Evolutionary conservation across 768 basidiomycete species (phyloP), one percentile per base, ranked within the genome.

Genomic region (Strobilomyces echinocephalus): DNA sequence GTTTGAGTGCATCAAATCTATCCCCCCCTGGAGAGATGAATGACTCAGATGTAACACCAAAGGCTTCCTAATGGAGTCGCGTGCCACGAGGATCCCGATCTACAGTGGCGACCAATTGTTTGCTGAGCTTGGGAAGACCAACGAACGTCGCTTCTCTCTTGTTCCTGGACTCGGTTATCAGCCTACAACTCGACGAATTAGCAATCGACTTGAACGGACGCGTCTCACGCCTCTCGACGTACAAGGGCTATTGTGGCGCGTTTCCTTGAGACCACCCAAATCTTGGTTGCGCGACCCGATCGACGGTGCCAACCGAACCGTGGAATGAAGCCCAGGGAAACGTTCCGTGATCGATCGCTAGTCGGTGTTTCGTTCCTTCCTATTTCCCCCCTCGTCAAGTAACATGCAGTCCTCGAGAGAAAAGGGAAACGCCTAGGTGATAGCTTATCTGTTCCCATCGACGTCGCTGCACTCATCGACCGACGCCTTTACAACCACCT

Each of bases 111-210:
- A 50, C 34, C 16, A 11, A 43, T 5, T n/a, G 35, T n/a, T 5
- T 47, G 42, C n/a, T 16, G 8, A 18, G 21, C n/a, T 11, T 11
- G 15, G 7, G 16, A 48, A 48, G 18, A 41, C 41, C 3, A 20
- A 41, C 44, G 11, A 33, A 33, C 12, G 28, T n/a, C 33, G 18
- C 30, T 31, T 45, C 30, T 52, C 54, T 24, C 24, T n/a, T 30
- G 59, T 56, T 46, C 50, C 59, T 61, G 48, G 49, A 10, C 12
- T 50, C 42, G 46, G 38, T 36, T 38, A 28, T 39, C 43, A n/a
- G 24, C 15, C 11, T 33, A 46, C 50, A 36, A 48, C 5, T 34
- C 33, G 12, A 53, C 28, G 20, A 43, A 44, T 31, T 31, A 31
- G 16, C 35, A 48, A 41, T 38, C 44, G 33, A 30, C 6, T 30